phyloP scores from a whole-genome alignment of 208 protist genomes.

The Trypanosomatidae sp. region DNA sequence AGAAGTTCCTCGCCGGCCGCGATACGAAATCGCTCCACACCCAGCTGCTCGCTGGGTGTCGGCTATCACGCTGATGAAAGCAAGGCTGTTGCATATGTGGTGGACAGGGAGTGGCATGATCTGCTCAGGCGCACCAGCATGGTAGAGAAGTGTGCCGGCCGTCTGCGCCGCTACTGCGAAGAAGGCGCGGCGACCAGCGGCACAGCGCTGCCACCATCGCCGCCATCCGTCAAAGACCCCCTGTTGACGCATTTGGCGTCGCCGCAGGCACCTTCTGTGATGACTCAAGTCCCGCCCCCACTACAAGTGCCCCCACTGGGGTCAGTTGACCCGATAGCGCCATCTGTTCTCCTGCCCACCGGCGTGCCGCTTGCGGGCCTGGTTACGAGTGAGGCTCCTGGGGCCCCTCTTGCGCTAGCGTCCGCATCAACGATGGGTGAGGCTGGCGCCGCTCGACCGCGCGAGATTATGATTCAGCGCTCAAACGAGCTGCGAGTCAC shows the following conservation, averaged over 20 bases:
- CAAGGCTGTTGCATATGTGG: conserved; percentile 41
- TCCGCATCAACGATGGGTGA: background rate
- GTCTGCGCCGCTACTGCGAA: conserved; percentile 48
- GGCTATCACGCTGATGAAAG: conserved; percentile 67
- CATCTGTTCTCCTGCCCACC: conserved; percentile 4
- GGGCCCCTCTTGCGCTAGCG: background rate
- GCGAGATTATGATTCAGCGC: conserved; percentile 50
- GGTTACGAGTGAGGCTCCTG: background rate
- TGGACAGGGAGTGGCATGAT: conserved; percentile 48
- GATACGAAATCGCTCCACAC: background rate
- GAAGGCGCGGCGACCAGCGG: conserved; percentile 15
- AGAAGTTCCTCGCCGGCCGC: background rate
- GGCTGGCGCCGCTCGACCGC: conserved; percentile 32
- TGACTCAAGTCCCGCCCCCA: background rate
- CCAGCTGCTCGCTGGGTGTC: conserved; percentile 38
- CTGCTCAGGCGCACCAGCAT: conserved; percentile 31
- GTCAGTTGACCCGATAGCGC: background rate
- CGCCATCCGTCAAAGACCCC: background rate
- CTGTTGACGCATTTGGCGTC: conserved; percentile 5
- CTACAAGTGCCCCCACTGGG: background rate
- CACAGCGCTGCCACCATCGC: background rate
- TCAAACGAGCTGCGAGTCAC: conserved; percentile 50
- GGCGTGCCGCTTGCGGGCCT: background rate
- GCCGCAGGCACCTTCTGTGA: background rate
- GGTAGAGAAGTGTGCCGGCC: conserved; percentile 33